phyloP scores from a whole-genome alignment of 2,329 filamentous ascomycete genomes.

The Orbilia blumenaviensis region DNA sequence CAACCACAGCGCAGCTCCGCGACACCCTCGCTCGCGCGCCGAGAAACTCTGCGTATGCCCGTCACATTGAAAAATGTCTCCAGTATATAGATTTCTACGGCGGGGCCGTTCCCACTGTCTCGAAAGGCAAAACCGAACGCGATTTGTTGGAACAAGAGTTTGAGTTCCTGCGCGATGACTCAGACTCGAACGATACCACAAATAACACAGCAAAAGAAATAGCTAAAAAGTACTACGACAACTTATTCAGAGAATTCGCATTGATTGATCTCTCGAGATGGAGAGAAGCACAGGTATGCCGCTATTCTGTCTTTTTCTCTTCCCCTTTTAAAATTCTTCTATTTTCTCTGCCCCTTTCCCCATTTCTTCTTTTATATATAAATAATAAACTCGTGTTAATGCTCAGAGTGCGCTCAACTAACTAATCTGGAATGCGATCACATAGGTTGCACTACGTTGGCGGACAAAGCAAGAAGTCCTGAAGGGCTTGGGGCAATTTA shows the following conservation, averaged over 20 bases:
- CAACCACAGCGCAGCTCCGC: conserved; percentile 25
- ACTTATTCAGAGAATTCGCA: conserved; percentile 57
- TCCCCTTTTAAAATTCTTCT: background rate
- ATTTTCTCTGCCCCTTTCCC: background rate
- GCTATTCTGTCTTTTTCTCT: background rate
- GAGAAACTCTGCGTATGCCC: conserved; percentile 57
- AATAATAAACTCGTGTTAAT: background rate
- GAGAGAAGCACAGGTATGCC: conserved; percentile 56
- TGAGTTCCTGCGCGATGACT: conserved; percentile 57
- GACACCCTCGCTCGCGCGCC: conserved; percentile 53
- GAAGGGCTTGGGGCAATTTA: conserved; percentile 57
- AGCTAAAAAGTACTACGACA: conserved; percentile 57
- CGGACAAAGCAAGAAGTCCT: conserved; percentile 58
- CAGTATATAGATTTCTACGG: conserved; percentile 57
- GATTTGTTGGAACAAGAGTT: conserved; percentile 58
- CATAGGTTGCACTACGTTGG: conserved; percentile 58
- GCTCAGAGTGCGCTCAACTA: background rate
- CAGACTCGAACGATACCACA: background rate
- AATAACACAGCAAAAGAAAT: conserved; percentile 55
- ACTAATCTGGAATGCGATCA: background rate
- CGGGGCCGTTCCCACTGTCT: conserved; percentile 46
- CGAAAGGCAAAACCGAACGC: conserved; percentile 56
- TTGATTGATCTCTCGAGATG: conserved; percentile 57
- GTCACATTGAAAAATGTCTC: conserved; percentile 56
- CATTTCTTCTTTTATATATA: background rate